Base-by-base conservation (phyloP, 768 basidiomycete genomes). In the Lactarius hatsudake region DNA sequence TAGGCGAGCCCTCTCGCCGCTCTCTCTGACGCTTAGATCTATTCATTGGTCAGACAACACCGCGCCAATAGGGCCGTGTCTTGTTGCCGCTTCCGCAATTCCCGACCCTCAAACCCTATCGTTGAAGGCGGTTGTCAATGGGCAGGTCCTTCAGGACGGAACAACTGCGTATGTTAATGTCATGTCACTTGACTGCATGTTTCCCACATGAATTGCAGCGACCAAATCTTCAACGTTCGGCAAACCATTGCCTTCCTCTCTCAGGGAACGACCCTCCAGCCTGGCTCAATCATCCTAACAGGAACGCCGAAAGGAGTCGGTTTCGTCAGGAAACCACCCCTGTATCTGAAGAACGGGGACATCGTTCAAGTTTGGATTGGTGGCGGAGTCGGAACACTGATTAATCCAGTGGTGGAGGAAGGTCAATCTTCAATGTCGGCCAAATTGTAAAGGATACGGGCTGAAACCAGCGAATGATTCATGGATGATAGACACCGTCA, bases 271-370 rank as follows among this genome's bases (percentile, higher is more conserved):
- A 94, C 93, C 0, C 85, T 95, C 23, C 86, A 86, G 71, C 88
- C 90, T 0, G 93, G 93, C 0, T 86, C 90, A 0, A 80, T 94
- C 72, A 94, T 94, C 72, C 82, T 94, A 71, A 95, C 93, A 1
- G 89, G 89, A 6, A 91, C 90, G 42, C 91, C 91, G 2, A 87
- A 88, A 64, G 93, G 91, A 28, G 90, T 93, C 17, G 93, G 93
- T 2, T 93, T 88, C 71, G 87, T 86, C 45, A 86, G 83, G 76
- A 86, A 86, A 58, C 91, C 92, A 1, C 82, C 87, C 1, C 56
- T 88, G 30, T 89, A 84, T 70, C 80, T 95, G 30, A 87, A 88
- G 76, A 77, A 89, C 70, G 91, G 91, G 2, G 93, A 96, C 70
- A 81, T 82, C 45, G 84, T 91, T 75, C 81, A 79, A 13, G 83